These are phyloP conservation scores for Cryphonectria radicalis DNA, from an alignment of 2,329 filamentous ascomycete species.

Conservation along the genomic window DNA sequence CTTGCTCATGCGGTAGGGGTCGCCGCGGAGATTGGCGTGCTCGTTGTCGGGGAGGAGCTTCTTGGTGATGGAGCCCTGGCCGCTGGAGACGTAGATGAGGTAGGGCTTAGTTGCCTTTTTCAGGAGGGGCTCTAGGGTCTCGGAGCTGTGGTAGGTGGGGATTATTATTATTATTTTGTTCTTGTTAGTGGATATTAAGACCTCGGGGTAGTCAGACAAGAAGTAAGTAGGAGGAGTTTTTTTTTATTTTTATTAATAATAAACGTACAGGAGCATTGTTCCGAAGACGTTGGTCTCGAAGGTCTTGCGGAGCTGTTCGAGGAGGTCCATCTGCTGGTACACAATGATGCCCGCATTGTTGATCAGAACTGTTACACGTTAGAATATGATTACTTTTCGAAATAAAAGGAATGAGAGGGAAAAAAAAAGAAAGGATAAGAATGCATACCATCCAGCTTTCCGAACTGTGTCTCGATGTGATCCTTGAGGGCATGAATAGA, in stretches of 20 bases:
- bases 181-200: neutral
- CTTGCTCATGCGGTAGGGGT: constrained; percentile 43
- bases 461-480: constrained; percentile 53
- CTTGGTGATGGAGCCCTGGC: constrained; percentile 38
- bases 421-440: neutral
- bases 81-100: constrained; percentile 42
- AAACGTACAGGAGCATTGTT: constrained; percentile 6
- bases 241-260: too few species aligned
- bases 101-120: constrained; percentile 36
- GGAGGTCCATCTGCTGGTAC: neutral
- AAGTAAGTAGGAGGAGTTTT: too few species aligned
- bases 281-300: constrained; percentile 16
- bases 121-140: constrained; percentile 40
- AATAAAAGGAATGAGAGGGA: neutral
- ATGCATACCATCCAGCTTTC: constrained; percentile 49
- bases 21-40: constrained; percentile 29
- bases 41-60: constrained; percentile 33
- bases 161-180: too few species aligned
- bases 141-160: constrained; percentile 2
- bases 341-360: constrained; percentile 8
- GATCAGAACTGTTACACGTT: neutral
- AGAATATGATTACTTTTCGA: neutral
- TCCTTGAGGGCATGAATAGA: constrained; percentile 59
- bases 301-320: constrained; percentile 3
- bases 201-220: neutral